Percentiles rank a stretch among this genome's conserved stretches.
phyloP scores from a whole-genome alignment of 257 asterid species.

The Scutellaria galericulata region DNA sequence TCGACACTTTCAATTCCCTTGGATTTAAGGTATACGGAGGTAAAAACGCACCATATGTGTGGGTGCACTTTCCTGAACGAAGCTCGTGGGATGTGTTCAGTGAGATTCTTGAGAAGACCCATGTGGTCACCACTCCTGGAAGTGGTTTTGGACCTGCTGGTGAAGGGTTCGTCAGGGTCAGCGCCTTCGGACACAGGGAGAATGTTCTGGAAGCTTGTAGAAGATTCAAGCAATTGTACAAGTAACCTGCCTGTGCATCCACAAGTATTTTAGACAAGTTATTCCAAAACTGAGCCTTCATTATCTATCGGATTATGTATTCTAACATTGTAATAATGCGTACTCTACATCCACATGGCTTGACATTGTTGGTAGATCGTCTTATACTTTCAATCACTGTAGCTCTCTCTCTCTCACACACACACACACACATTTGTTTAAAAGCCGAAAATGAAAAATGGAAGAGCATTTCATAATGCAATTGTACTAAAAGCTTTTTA shows the following conservation, averaged over 20 bases:
- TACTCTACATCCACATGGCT: slow-evolving; percentile 13
- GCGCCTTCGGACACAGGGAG: slow-evolving; percentile 90
- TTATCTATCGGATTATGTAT: slow-evolving; percentile 1
- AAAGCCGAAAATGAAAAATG: no score
- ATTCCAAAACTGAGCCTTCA: not conserved
- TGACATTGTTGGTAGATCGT: not conserved
- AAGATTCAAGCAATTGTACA: slow-evolving; percentile 92
- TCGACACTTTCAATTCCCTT: slow-evolving; percentile 81
- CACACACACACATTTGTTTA: no score
- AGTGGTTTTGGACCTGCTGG: slow-evolving; percentile 99
- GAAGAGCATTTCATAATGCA: no score
- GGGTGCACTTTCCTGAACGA: slow-evolving; percentile 90
- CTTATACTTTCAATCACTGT: no score
- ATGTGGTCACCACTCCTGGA: slow-evolving; percentile 93
- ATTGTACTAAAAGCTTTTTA: not conserved
- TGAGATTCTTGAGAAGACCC: slow-evolving; percentile 94
- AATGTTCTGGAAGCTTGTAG: slow-evolving; percentile 93
- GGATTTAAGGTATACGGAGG: slow-evolving; percentile 98
- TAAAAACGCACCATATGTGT: slow-evolving; percentile 91
- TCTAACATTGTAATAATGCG: slow-evolving; percentile 14
- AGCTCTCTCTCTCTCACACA: no score
- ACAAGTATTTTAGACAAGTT: not conserved
- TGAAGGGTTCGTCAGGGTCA: slow-evolving; percentile 89
- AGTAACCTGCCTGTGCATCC: slow-evolving; percentile 40
- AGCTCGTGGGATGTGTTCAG: slow-evolving; percentile 98